Evolutionary conservation across 345 rosid species (phyloP).

Genomic region (Excoecaria cochinchinensis): DNA sequence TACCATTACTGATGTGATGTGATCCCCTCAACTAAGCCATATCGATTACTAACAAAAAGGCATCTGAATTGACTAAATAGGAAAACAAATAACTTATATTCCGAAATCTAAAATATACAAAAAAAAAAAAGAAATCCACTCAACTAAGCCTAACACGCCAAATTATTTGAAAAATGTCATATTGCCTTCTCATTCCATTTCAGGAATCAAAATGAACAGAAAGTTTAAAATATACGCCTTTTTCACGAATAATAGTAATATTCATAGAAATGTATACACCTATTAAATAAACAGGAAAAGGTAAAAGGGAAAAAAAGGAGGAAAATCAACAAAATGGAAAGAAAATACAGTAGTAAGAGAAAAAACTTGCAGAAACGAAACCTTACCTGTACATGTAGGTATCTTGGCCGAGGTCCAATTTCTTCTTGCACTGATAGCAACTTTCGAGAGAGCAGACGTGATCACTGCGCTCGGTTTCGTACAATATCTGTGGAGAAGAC

Average conservation of each 20-base stretch:
- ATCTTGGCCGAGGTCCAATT: conserved; percentile 18
- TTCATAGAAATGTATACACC: neutral
- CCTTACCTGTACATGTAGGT: conserved; percentile 45
- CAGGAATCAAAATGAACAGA: neutral
- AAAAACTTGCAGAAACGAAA: neutral
- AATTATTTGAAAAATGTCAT: neutral
- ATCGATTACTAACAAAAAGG: too few species aligned
- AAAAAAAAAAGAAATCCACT: neutral
- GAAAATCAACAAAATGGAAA: neutral
- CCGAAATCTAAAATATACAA: too few species aligned
- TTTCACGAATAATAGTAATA: neutral
- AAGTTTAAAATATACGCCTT: neutral
- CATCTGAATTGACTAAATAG: too few species aligned
- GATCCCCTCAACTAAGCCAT: too few species aligned
- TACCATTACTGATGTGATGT: too few species aligned
- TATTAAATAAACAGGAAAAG: neutral
- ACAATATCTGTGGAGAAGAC: conserved; percentile 22
- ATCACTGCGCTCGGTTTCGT: conserved; percentile 8
- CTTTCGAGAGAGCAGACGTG: conserved; percentile 32
- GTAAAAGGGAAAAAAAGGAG: neutral
- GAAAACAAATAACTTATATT: too few species aligned
- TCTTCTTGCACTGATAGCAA: conserved; percentile 38
- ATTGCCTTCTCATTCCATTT: neutral
- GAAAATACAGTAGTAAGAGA: neutral
- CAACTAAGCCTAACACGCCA: neutral